Conservation (phyloP, 345 rosid species). For the Ailanthus altissimus region DNA sequence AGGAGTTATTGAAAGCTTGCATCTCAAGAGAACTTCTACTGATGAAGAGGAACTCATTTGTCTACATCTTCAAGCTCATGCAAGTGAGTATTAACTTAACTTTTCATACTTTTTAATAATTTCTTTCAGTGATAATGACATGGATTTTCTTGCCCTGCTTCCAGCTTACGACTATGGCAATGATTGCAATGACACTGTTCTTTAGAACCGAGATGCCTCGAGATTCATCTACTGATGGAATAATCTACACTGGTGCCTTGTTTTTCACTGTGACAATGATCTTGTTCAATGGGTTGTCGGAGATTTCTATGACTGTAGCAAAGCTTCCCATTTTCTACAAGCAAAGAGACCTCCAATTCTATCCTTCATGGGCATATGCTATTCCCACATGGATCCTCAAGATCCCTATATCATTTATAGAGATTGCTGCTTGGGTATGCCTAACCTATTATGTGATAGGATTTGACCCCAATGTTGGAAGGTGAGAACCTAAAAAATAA, state of each 20-base stretch:
- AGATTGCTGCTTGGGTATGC: slow-evolving; percentile 44
- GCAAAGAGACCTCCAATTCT: slow-evolving; percentile 64
- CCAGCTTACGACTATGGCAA: slow-evolving; percentile 46
- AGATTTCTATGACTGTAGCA: slow-evolving; percentile 66
- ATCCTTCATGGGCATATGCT: slow-evolving; percentile 49
- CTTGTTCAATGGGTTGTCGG: slow-evolving; percentile 72
- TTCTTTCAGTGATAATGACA: neutral
- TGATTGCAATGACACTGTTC: slow-evolving; percentile 51
- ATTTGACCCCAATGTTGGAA: slow-evolving; percentile 44
- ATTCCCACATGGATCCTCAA: slow-evolving; percentile 53
- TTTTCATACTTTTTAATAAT: neutral
- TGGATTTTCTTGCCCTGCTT: neutral
- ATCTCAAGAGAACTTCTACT: slow-evolving; percentile 50
- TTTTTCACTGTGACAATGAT: slow-evolving; percentile 49
- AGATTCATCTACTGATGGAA: slow-evolving; percentile 45
- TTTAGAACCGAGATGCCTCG: slow-evolving; percentile 59
- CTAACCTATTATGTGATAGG: slow-evolving; percentile 46
- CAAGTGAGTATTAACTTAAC: slow-evolving; percentile 34
- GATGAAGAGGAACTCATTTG: slow-evolving; percentile 58
- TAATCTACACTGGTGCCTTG: slow-evolving; percentile 58
- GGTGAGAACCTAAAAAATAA: slow-evolving; percentile 22
- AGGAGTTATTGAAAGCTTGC: slow-evolving; percentile 56
- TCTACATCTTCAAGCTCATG: slow-evolving; percentile 47
- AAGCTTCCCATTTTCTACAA: slow-evolving; percentile 88
- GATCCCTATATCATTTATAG: slow-evolving; percentile 40